These are phyloP conservation scores for Datura wrightii DNA, from an alignment of 257 asterid species.

Conservation along the genomic window DNA sequence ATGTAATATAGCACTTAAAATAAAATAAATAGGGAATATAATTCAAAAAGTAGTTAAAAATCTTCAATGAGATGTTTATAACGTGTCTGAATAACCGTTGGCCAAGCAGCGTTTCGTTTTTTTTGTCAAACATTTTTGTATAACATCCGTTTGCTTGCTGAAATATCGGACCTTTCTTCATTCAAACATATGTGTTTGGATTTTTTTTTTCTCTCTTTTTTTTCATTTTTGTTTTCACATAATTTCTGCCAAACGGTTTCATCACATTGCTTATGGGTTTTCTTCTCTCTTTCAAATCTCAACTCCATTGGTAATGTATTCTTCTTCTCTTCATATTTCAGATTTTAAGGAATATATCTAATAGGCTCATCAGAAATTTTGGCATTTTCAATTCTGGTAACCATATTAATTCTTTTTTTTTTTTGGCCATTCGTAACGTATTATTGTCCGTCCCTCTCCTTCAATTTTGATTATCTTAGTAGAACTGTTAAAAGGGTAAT, in stretches of 20 bases:
- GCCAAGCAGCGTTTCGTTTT: background rate
- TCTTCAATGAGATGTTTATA: background rate
- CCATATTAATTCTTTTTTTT: background rate
- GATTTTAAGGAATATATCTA: background rate
- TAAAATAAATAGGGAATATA: no score
- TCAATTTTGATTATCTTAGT: background rate
- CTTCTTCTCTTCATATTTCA: background rate
- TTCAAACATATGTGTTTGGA: background rate
- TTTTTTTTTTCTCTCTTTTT: background rate
- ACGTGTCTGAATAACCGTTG: background rate
- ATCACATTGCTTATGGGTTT: constrained; percentile 17
- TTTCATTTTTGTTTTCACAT: background rate
- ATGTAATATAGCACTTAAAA: no score
- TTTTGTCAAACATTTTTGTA: constrained; percentile 2
- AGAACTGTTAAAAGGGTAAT: background rate
- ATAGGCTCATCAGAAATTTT: background rate
- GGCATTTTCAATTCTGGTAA: background rate
- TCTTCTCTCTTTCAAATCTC: constrained; percentile 13
- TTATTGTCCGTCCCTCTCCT: background rate
- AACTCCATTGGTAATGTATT: constrained; percentile 7
- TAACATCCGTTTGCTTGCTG: background rate
- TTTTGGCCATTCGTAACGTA: background rate
- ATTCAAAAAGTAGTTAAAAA: background rate
- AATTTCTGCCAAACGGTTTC: background rate
- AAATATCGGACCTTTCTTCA: background rate